Evolutionary conservation across 192 early-diverging fungal species (phyloP), one percentile per base, ranked within the genome.

Genomic region (Spinellus fusiger): DNA sequence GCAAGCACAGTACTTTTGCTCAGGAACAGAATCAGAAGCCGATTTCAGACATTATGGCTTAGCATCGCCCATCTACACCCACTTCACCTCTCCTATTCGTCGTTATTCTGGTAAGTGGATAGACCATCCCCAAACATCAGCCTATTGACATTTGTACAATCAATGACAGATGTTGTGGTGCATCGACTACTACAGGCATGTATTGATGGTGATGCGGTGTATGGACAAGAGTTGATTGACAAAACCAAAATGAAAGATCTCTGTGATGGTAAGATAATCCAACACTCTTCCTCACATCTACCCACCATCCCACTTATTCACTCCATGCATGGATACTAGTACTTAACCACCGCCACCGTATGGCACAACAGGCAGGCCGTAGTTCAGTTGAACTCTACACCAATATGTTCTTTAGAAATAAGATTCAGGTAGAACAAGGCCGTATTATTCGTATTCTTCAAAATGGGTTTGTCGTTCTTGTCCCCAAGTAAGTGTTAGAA

Each of bases 51-150:
- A 99, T 82, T 99, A 97, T 70, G 97, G 93, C 62, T 83, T 99
- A 26, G 92, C 93, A 4, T 79, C 82, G 5, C 81, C 84, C 13
- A 93, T 96, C 52, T 99, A 99, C 81, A 99, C 97, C 7, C 97
- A 99, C 68, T 99, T 99, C 61, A 99, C 97, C 1, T 94, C 92
- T 8, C 97, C 97, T n/a, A 99, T 99, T 74, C 86, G 97, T 63
- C 90, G 97, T 76, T 99, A 99, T 68, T 86, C 96, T 49, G 82
- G 80, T 78, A 72, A n/a, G n/a, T n/a, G n/a, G n/a, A n/a, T n/a
- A n/a, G n/a, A n/a, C n/a, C 27, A 28, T 54, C 4, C n/a, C 18
- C 34, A 44, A 15, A 34, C 29, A 50, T 54, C 54, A 18, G 34
- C 28, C 16, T 29, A 4, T 18, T 20, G n/a, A 13, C 15, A 2